Evolutionary conservation across 2,329 filamentous ascomycete species (phyloP).

Genomic region (Tolypocladium album): DNA sequence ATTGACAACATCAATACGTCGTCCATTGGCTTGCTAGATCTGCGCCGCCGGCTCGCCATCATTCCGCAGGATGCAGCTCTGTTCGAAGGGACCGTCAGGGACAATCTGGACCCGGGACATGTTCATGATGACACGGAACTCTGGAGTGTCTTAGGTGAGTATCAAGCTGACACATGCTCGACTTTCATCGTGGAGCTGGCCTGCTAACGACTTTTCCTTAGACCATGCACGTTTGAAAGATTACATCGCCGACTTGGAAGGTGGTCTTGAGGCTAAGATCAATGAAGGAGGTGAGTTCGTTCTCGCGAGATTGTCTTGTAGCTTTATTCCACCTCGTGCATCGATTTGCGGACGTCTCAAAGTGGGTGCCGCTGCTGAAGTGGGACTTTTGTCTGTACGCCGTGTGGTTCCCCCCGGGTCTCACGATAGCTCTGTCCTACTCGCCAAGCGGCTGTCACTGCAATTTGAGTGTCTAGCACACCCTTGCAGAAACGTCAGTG

Average conservation of each 20-base stretch:
- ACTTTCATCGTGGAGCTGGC: not conserved
- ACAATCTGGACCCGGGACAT: constrained; percentile 91
- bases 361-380: not conserved
- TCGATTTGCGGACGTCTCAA: not conserved
- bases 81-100: constrained; percentile 85
- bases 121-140: constrained; percentile 95
- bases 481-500: not conserved
- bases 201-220: constrained; percentile 19
- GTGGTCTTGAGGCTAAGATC: constrained; percentile 80
- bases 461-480: not conserved
- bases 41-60: constrained; percentile 83
- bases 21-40: constrained; percentile 77
- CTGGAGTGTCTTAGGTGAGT: constrained; percentile 86
- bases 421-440: not conserved
- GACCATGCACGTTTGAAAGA: constrained; percentile 92
- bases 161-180: constrained; percentile 2
- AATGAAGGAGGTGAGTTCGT: constrained; percentile 76
- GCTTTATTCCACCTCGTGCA: not conserved
- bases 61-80: constrained; percentile 96
- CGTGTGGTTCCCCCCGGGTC: not conserved
- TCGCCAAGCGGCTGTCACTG: not conserved
- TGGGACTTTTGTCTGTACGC: not conserved
- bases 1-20: constrained; percentile 89
- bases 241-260: constrained; percentile 75
- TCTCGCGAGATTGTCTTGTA: not conserved